Base-by-base conservation (phyloP, 768 basidiomycete species). In the Sporobolomyces phaffii region DNA sequence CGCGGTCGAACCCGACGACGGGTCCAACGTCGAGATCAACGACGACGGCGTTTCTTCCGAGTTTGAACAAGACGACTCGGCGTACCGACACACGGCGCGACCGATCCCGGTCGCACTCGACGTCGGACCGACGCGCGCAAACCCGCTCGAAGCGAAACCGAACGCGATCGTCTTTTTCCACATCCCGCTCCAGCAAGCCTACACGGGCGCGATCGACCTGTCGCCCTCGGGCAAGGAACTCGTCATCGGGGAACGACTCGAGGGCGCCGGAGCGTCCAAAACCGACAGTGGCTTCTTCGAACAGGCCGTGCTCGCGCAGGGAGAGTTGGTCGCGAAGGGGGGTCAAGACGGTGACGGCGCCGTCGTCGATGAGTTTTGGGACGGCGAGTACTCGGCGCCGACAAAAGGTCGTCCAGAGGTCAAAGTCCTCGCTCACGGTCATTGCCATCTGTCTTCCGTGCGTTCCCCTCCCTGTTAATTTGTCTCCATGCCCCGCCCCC, bases 151-250 rank as follows among this genome's bases (percentile, higher is more conserved):
- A 4, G 90, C 89, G 6, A 98, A 96, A 77, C 94, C 94, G 2
- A 97, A 97, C 74, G 94, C 91, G n/a, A 77, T 98, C 72, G 89
- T 91, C 88, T 96, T 94, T 80, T 97, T 96, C 85, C 94, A 98
- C 72, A 98, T 99, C 51, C 94, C 94, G 57, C 75, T 97, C 36
- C 85, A 84, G 54, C 90, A 93, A 77, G 82, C 90, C 1, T 93
- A 89, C 75, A 75, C 77, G 1, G 79, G 79, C n/a, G 79, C 89
- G 0, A 92, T 97, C 77, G 79, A 76, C 17, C 84, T 90, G 70
- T 78, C 82, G 0, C 77, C 77, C 14, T 86, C 85, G 0, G 84
- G 85, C 7, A 81, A 81, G 45, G 77, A 80, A 3, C 83, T 97
- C 14, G 86, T 91, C 72, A 77, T 88, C 22, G 94, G 94, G 5